Percentiles rank a stretch among this genome's conserved stretches.
Conservation (phyloP, 257 asterid species). For the Pogostemon cablin region DNA sequence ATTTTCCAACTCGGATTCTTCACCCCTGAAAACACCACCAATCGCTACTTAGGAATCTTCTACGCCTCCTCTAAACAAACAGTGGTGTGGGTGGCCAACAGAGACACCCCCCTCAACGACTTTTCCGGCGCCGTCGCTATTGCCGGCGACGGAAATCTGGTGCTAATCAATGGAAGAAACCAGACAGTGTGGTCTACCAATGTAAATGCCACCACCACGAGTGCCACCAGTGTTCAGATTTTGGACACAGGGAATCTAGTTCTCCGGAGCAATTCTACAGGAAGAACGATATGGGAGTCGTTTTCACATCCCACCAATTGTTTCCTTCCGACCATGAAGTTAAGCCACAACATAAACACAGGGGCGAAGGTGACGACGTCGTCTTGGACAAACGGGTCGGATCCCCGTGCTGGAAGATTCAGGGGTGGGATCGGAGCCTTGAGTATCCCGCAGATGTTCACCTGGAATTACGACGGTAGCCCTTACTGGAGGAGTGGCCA, state of each 20-base stretch:
- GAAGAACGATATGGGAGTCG: neutral
- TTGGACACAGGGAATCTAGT: neutral
- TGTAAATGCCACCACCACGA: neutral
- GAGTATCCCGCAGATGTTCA: neutral
- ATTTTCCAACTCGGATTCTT: neutral
- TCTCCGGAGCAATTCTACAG: neutral
- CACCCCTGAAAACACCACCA: neutral
- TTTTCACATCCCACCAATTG: neutral
- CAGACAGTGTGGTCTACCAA: neutral
- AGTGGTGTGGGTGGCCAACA: neutral
- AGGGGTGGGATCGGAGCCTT: neutral
- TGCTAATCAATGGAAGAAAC: neutral
- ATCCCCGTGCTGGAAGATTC: neutral
- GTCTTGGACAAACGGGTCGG: neutral
- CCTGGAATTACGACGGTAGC: neutral
- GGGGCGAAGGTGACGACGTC: neutral
- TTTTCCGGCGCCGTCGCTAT: neutral
- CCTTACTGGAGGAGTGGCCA: neutral
- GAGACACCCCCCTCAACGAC: neutral
- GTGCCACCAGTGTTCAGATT: neutral
- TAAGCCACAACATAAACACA: neutral
- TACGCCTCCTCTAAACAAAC: neutral
- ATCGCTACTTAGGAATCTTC: neutral
- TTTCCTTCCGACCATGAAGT: neutral
- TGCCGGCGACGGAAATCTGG: neutral